phyloP scores from a whole-genome alignment of 345 rosid genomes.

The Syzygium aqueum region DNA sequence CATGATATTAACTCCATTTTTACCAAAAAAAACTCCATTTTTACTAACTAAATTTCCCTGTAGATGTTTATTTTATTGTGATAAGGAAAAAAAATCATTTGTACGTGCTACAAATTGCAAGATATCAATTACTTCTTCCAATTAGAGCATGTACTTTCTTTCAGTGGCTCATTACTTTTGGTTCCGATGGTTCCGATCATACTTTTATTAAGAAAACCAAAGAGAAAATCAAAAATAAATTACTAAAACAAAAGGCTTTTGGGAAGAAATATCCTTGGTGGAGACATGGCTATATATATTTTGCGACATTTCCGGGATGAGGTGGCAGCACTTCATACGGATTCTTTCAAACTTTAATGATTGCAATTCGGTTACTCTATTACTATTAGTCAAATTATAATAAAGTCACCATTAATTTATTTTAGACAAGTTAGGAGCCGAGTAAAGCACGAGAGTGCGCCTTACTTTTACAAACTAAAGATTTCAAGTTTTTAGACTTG shows the following conservation, averaged over 20 bases:
- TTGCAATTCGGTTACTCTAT: not conserved
- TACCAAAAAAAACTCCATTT: no score
- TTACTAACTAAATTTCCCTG: not conserved
- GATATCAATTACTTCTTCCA: not conserved
- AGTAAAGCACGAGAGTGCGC: not conserved
- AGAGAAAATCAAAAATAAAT: not conserved
- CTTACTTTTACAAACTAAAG: fast-evolving
- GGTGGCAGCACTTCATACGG: not conserved
- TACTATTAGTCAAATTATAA: no score
- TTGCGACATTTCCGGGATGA: not conserved
- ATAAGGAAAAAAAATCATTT: not conserved
- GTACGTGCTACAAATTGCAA: not conserved
- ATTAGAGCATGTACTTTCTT: not conserved
- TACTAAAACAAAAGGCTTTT: not conserved
- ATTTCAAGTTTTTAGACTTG: not conserved
- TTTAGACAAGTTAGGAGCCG: not conserved
- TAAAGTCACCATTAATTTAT: no score
- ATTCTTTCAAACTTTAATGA: not conserved
- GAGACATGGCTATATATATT: not conserved
- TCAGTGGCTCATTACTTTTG: not conserved
- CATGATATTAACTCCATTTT: no score
- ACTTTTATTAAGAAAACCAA: not conserved
- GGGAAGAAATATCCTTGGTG: not conserved
- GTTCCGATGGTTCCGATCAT: not conserved
- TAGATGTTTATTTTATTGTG: not conserved